Conservation (phyloP, 2,329 filamentous ascomycete genomes). For the Hymenoscyphus occultus region DNA sequence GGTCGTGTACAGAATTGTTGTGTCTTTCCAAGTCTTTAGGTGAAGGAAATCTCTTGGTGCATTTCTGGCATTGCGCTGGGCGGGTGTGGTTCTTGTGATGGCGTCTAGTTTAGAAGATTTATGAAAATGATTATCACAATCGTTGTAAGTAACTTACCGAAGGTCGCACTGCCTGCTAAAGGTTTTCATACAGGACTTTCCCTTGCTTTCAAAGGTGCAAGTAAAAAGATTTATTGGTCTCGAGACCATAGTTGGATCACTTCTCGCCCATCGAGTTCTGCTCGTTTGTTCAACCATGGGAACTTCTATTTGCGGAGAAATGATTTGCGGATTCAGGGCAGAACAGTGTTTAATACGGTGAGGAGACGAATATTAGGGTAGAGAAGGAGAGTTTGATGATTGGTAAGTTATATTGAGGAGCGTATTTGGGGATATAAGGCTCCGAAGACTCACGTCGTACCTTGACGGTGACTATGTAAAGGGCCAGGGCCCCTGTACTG, state of each 20-base stretch:
- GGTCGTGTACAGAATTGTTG: not conserved
- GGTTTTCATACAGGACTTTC: not conserved
- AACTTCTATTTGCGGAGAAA: not conserved
- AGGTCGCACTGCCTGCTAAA: not conserved
- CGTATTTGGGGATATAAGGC: no score
- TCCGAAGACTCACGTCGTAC: no score
- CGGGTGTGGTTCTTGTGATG: constrained; percentile 4
- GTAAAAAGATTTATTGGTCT: not conserved
- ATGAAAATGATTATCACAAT: not conserved
- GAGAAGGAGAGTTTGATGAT: no score
- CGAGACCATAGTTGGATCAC: not conserved
- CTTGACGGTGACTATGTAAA: not conserved
- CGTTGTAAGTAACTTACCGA: not conserved
- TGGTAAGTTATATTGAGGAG: no score
- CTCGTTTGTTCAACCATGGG: not conserved
- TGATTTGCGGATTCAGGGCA: not conserved
- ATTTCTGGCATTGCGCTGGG: not conserved
- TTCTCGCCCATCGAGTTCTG: not conserved
- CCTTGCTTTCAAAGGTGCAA: not conserved
- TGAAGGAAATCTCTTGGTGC: not conserved
- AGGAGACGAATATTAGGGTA: no score
- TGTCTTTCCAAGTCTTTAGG: not conserved
- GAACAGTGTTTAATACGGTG: no score
- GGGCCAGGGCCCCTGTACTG: not conserved
- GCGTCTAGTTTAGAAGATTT: not conserved